phyloP scores from a whole-genome alignment of 371 early-diverging fungal genomes.

The Zychaea mexicana region DNA sequence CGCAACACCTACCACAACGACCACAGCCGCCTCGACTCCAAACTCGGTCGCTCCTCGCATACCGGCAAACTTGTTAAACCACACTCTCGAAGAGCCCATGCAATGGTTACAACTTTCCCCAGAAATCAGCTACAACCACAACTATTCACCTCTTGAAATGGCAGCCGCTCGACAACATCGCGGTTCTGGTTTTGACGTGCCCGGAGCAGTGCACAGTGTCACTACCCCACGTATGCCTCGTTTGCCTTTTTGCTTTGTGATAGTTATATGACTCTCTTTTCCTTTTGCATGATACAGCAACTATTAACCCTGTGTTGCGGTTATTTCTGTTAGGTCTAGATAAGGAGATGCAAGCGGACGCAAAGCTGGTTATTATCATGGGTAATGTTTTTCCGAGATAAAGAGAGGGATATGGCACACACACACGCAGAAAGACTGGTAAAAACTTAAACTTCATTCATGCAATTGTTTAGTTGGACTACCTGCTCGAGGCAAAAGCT shows the following conservation, averaged over 20 bases:
- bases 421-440: neutral
- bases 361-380: slow-evolving; percentile 66
- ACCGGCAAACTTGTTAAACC: neutral
- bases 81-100: neutral
- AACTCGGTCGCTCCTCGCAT: neutral
- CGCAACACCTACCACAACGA: neutral
- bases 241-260: too few species aligned
- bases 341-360: slow-evolving; percentile 41
- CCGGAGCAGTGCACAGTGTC: slow-evolving; percentile 29
- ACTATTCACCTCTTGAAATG: slow-evolving; percentile 5
- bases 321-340: slow-evolving; percentile 21
- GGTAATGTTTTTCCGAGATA: slow-evolving; percentile 44
- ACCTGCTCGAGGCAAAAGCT: slow-evolving; percentile 90
- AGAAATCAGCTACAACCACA: slow-evolving; percentile 8
- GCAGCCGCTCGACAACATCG: slow-evolving; percentile 1
- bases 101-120: slow-evolving; percentile 16
- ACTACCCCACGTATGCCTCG: slow-evolving; percentile 21
- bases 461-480: slow-evolving; percentile 63
- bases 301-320: neutral
- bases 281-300: neutral
- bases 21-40: neutral
- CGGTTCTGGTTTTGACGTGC: slow-evolving; percentile 29
- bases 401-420: too few species aligned
- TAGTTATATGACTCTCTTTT: neutral
- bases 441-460: too few species aligned